Base-by-base conservation (phyloP, 352 stramenopile species). In the Bremia lactucae region DNA sequence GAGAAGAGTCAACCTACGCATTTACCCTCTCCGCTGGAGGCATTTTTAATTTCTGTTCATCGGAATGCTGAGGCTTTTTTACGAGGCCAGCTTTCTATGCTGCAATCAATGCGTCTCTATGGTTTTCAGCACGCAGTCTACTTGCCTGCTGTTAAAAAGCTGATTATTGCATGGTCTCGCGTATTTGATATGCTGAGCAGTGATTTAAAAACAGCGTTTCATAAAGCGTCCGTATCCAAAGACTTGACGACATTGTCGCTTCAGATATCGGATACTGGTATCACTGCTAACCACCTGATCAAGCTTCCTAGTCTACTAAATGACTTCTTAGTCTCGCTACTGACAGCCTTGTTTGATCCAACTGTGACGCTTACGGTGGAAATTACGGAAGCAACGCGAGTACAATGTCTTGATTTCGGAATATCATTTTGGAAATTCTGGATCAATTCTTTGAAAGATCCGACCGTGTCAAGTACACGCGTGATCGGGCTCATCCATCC, bases 361-460 rank as follows among this genome's bases (percentile, higher is more conserved):
- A 56, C 42, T 31, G 41, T 36, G 7, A 45, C 31, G 36, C 20
- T 21, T 8, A 38, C 45, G 2, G 21, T 65, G 4, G 34, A 43
- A 15, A 49, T 79, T 0, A 68, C 79, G 20, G 74, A 89, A 43
- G 18, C 58, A 4, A 68, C 71, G 24, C 44, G 71, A 28, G 70
- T 82, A 9, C 74, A 79, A 21, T 78, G 66, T 52, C 60, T 89
- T 16, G 77, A 87, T 35, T 87, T 89, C 48, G 72, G 65, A 23
- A 61, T 82, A 6, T 55, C 58, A 13, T 87, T 87, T 34, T 89
- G 77, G 77, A 65, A 64, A 39, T 89, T 89, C 36, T 83, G 75
- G 62, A 4, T 64, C 54, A 31, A 55, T 66, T n/a, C 43, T 84
- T 23, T n/a, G n/a, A 65, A 81, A 39, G 71, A 83, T 20, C 25